Evolutionary conservation across 768 basidiomycete genomes (phyloP).

Genomic region (Suillus brevipes): DNA sequence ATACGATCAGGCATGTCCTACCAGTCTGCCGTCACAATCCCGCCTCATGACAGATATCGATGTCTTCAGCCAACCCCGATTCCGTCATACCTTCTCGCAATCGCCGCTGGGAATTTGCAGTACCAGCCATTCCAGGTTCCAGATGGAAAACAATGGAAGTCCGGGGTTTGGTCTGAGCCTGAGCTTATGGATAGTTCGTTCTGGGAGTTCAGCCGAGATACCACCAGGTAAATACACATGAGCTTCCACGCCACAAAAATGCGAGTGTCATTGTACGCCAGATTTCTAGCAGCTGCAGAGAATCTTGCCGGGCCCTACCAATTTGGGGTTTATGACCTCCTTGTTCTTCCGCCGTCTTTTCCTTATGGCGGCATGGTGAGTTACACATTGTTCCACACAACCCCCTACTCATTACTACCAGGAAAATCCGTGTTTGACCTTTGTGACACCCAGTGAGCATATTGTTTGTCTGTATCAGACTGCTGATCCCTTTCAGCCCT

Average conservation of each 20-base stretch:
- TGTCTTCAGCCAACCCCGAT: slow-evolving; percentile 48
- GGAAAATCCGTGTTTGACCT: slow-evolving; percentile 56
- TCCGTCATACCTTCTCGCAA: slow-evolving; percentile 59
- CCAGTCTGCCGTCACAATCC: not conserved
- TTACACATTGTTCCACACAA: not conserved
- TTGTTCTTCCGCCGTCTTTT: slow-evolving; percentile 59
- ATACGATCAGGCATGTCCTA: slow-evolving; percentile 46
- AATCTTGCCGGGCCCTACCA: slow-evolving; percentile 48
- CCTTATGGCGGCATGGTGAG: slow-evolving; percentile 55
- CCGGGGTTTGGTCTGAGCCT: slow-evolving; percentile 64
- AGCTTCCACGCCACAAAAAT: not conserved
- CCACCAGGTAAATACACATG: slow-evolving; percentile 38
- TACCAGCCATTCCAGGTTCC: slow-evolving; percentile 43
- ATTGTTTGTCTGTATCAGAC: not conserved
- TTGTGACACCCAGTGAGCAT: slow-evolving; percentile 50
- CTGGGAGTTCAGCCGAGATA: slow-evolving; percentile 61
- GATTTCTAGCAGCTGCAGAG: slow-evolving; percentile 50
- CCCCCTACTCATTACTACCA: slow-evolving; percentile 13
- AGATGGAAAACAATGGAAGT: slow-evolving; percentile 47
- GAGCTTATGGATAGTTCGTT: slow-evolving; percentile 47
- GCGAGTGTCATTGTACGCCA: slow-evolving; percentile 16
- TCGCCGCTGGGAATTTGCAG: slow-evolving; percentile 56
- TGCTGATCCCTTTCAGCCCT: slow-evolving; percentile 35
- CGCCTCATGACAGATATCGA: not conserved
- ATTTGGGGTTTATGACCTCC: slow-evolving; percentile 57